Percentiles rank a stretch among this genome's conserved stretches.
These are phyloP conservation scores for Entomophthora muscae DNA, from an alignment of 371 early-diverging fungal species.

Conservation along the genomic window DNA sequence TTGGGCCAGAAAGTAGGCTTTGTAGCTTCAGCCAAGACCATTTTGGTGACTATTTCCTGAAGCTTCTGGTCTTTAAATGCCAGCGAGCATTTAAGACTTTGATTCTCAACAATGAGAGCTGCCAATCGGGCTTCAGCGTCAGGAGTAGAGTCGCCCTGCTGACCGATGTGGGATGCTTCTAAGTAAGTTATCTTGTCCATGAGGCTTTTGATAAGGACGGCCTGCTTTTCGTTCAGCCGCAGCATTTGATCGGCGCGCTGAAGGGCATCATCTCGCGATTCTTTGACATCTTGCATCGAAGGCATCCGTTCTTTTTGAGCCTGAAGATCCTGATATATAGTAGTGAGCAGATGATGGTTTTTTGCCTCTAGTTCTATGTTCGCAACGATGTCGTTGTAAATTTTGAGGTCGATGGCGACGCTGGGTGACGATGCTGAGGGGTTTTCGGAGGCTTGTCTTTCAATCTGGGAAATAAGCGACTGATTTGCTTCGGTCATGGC, in stretches of 20 bases:
- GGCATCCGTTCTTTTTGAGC: background rate
- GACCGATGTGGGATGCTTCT: background rate
- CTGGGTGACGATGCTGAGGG: background rate
- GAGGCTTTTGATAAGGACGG: slow-evolving; percentile 5
- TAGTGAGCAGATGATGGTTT: slow-evolving; percentile 5
- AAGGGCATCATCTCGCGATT: slow-evolving; percentile 2
- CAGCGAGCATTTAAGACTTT: background rate
- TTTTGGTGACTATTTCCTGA: slow-evolving; percentile 7
- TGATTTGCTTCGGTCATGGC: background rate
- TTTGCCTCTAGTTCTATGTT: slow-evolving; percentile 7
- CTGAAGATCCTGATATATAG: slow-evolving; percentile 1
- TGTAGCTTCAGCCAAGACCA: slow-evolving; percentile 4
- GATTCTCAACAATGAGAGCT: background rate
- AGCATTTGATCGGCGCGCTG: slow-evolving; percentile 2
- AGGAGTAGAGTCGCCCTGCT: background rate
- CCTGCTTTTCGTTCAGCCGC: slow-evolving; percentile 6
- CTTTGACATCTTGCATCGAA: background rate
- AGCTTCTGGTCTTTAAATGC: slow-evolving; percentile 6
- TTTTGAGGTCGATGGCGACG: background rate
- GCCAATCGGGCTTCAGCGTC: background rate
- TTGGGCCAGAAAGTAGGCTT: slow-evolving; percentile 8
- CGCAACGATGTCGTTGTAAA: slow-evolving; percentile 1
- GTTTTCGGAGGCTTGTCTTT: background rate
- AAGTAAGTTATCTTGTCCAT: slow-evolving; percentile 9
- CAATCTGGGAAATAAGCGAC: background rate